Conservation (phyloP, 129 eudicot genomes). For the Daucus carota region DH1_v3.0 NC_030382.2:46783501-46784000, state of each 20-base stretch:
- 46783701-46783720: constrained; percentile 64
- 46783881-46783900: too few relatives aligned
- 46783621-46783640: constrained; percentile 33
- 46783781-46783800: neutral
- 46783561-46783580: constrained; percentile 13
- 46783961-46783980: neutral
- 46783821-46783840: neutral
- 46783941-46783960: too few relatives aligned
- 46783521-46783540: neutral
- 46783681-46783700: constrained; percentile 3
- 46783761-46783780: neutral
- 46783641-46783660: neutral
- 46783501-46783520: neutral
- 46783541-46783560: constrained; percentile 26
- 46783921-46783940: neutral
- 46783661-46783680: neutral
- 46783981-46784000: too few relatives aligned
- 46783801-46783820: neutral
- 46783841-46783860: neutral
- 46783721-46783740: constrained; percentile 40
- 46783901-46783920: neutral
- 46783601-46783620: constrained; percentile 46
- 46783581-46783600: constrained; percentile 46
- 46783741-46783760: constrained; percentile 53
- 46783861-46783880: neutral